A percentile compares a stretch with the other conserved stretches of the same genome.
Evolutionary conservation across 176 grass and related monocot genomes (phyloP).

Genomic region (Hordeum vulgare): MorexV3_pseudomolecules_assembly NC_058523.1:470093051-470093550

Average conservation of each 20-base stretch:
- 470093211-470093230: no score
- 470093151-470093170: no score
- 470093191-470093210: no score
- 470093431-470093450: constrained; percentile 32
- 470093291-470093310: background rate
- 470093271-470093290: background rate
- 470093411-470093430: background rate
- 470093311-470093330: background rate
- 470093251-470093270: background rate
- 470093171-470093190: no score
- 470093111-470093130: no score
- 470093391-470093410: background rate
- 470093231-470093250: no score
- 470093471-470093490: constrained; percentile 40
- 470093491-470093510: constrained; percentile 75
- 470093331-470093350: background rate
- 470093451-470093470: constrained; percentile 85
- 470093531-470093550: background rate
- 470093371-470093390: background rate
- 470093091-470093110: no score
- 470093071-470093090: no score
- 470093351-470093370: no score
- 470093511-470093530: background rate
- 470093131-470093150: no score
- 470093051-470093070: no score